phyloP scores from a whole-genome alignment of 2,329 filamentous ascomycete genomes.

The Penicillium sp. region DNA sequence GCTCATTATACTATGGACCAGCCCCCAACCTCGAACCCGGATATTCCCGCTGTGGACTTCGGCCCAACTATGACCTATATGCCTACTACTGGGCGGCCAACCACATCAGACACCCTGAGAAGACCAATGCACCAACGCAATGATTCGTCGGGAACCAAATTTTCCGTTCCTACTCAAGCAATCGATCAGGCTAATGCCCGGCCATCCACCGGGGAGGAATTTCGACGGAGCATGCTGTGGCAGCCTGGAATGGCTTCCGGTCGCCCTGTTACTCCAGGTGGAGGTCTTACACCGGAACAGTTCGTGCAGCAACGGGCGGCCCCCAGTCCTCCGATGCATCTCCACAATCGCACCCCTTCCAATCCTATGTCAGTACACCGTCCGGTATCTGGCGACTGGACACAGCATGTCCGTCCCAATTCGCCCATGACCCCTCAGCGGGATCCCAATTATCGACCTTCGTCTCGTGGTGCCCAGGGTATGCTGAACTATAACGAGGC shows the following conservation, averaged over 20 bases:
- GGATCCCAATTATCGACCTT: constrained; percentile 32
- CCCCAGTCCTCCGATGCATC: constrained; percentile 55
- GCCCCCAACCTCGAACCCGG: constrained; percentile 43
- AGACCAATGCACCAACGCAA: constrained; percentile 34
- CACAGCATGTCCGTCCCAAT: constrained; percentile 32
- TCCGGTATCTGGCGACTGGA: constrained; percentile 43
- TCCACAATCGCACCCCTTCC: constrained; percentile 62
- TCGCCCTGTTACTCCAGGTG: constrained; percentile 49
- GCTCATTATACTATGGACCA: constrained; percentile 44
- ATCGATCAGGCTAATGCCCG: constrained; percentile 39
- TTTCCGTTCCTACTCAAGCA: constrained; percentile 23
- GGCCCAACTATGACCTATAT: constrained; percentile 75
- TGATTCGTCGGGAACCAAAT: constrained; percentile 34
- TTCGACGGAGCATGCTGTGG: constrained; percentile 71
- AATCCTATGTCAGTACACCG: constrained; percentile 42
- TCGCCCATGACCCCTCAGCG: constrained; percentile 34
- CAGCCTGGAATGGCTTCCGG: constrained; percentile 64
- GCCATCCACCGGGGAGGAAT: constrained; percentile 50
- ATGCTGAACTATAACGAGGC: constrained; percentile 54
- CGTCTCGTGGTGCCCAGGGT: constrained; percentile 59
- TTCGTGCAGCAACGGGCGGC: constrained; percentile 77
- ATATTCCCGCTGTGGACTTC: constrained; percentile 78
- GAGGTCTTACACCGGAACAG: constrained; percentile 72
- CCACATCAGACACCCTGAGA: constrained; percentile 54
- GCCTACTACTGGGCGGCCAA: constrained; percentile 55